phyloP scores from a whole-genome alignment of 805 yeast genomes.

The Kluyveromyces starmeri region DNA sequence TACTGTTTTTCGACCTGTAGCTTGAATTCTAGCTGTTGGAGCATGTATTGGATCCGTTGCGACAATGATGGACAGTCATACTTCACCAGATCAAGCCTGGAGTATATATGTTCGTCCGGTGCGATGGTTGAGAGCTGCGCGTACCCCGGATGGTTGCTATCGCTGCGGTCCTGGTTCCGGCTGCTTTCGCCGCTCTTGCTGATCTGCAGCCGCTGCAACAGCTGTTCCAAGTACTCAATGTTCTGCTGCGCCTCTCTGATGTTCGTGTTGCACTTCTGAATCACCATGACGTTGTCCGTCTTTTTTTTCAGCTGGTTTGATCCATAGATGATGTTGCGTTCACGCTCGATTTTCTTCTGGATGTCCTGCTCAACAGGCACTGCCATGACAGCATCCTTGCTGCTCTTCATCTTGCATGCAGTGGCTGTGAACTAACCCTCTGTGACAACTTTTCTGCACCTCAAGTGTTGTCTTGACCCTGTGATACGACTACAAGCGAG shows the following conservation, averaged over 20 bases:
- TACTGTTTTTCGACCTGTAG: constrained; percentile 91
- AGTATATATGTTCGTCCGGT: constrained; percentile 34
- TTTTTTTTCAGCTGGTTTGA: constrained; percentile 72
- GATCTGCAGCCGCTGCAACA: constrained; percentile 49
- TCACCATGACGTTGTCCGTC: constrained; percentile 72
- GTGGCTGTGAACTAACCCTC: too few relatives aligned
- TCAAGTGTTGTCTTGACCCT: too few relatives aligned
- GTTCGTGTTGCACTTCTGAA: constrained; percentile 82
- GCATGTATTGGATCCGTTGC: constrained; percentile 89
- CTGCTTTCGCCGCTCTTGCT: constrained; percentile 6
- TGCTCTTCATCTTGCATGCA: too few relatives aligned
- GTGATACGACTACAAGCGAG: too few relatives aligned
- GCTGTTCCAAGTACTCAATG: constrained; percentile 77
- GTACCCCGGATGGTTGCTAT: constrained; percentile 14
- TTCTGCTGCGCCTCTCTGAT: constrained; percentile 88
- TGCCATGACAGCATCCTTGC: too few relatives aligned
- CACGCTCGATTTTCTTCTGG: constrained; percentile 77
- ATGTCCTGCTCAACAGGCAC: constrained; percentile 47
- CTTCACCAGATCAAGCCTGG: constrained; percentile 73
- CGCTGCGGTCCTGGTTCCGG: constrained; percentile 4
- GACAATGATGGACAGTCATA: constrained; percentile 93
- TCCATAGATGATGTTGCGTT: constrained; percentile 78
- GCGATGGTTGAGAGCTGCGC: constrained; percentile 33
- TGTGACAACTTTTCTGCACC: too few relatives aligned
- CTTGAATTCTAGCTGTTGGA: constrained; percentile 89